phyloP scores from a whole-genome alignment of 345 rosid genomes.

The Corchorus capsularis region DNA sequence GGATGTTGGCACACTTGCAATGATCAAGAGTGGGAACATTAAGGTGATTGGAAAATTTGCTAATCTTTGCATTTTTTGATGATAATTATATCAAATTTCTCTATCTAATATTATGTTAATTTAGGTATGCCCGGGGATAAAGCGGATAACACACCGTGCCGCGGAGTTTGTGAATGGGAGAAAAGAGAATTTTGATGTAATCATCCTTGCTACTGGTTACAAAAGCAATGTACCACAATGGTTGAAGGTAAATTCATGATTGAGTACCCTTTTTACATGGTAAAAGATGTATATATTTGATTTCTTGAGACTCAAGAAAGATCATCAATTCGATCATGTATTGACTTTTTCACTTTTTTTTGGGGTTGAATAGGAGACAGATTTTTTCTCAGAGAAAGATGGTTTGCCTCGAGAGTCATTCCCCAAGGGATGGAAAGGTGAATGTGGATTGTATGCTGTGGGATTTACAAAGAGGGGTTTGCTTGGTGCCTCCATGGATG shows the following conservation, averaged over 20 bases:
- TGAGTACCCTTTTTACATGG: background rate
- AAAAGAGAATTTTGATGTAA: constrained; percentile 60
- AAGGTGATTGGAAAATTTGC: constrained; percentile 47
- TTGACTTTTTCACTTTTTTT: background rate
- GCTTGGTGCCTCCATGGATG: constrained; percentile 76
- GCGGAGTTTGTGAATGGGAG: constrained; percentile 83
- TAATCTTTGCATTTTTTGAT: background rate
- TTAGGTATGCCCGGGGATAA: constrained; percentile 64
- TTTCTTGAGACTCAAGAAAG: background rate
- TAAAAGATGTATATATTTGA: background rate
- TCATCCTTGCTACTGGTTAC: constrained; percentile 86
- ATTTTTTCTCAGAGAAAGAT: constrained; percentile 65
- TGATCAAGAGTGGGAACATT: constrained; percentile 67
- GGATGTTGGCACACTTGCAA: constrained; percentile 74
- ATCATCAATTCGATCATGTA: background rate
- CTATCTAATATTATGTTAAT: background rate
- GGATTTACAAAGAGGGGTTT: constrained; percentile 84
- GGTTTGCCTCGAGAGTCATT: constrained; percentile 63
- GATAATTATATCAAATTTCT: background rate
- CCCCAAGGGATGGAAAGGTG: constrained; percentile 86
- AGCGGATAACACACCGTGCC: constrained; percentile 41
- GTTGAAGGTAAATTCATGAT: constrained; percentile 58
- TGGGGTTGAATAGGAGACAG: constrained; percentile 41
- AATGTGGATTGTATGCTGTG: constrained; percentile 69
- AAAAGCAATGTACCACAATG: constrained; percentile 81